Percentiles rank a stretch among this genome's conserved stretches.
Evolutionary conservation across 768 basidiomycete genomes (phyloP).

Genomic region (Zangia roseola): DNA sequence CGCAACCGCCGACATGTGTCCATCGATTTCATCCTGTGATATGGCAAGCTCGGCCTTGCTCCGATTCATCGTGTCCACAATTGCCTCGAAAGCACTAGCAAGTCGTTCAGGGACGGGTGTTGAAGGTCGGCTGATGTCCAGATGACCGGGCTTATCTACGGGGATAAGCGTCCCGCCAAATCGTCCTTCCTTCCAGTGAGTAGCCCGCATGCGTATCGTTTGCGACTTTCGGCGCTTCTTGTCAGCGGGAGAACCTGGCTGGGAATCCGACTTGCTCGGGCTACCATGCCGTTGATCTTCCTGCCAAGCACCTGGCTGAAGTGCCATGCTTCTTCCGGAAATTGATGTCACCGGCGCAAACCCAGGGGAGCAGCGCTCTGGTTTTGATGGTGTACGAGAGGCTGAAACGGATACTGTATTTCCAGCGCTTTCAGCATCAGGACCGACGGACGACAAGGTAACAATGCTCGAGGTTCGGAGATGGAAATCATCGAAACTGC

Average conservation of each 20-base stretch:
- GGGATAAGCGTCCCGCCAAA: conserved; percentile 40
- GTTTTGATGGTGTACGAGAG: not conserved
- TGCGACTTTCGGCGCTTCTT: conserved; percentile 40
- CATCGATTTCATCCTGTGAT: conserved; percentile 11
- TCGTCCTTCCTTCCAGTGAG: conserved; percentile 57
- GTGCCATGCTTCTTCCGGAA: conserved; percentile 6
- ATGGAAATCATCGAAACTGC: conserved; percentile 40
- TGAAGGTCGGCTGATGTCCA: conserved; percentile 24
- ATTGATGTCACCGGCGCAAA: conserved; percentile 1
- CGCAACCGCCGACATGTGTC: not conserved
- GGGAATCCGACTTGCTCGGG: conserved; percentile 29
- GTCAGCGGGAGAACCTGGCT: conserved; percentile 18
- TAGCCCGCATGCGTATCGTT: conserved; percentile 58
- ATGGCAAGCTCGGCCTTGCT: conserved; percentile 13
- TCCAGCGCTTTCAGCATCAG: conserved; percentile 20
- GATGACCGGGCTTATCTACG: conserved; percentile 9
- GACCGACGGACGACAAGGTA: conserved; percentile 41
- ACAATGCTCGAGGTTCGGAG: conserved; percentile 56
- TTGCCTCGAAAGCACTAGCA: conserved; percentile 43
- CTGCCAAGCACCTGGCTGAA: conserved; percentile 14
- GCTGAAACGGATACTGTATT: conserved; percentile 3
- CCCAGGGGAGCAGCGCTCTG: not conserved
- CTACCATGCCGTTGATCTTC: conserved; percentile 1
- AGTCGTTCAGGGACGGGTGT: conserved; percentile 41
- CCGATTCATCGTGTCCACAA: conserved; percentile 41